phyloP scores from a whole-genome alignment of 305 asterid species.

The Fraxinus greggii region DNA sequence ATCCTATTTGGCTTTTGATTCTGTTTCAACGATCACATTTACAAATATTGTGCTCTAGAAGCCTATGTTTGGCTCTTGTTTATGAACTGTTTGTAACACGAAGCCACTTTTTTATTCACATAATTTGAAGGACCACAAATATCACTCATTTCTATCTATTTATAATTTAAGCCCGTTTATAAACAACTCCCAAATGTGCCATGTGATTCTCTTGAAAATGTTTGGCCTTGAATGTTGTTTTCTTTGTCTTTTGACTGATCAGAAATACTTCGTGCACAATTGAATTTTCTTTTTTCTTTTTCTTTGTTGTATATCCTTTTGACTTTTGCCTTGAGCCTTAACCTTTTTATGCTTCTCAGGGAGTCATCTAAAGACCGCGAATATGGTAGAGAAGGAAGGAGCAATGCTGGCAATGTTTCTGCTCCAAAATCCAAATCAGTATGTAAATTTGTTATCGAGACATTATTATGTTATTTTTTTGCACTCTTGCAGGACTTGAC shows the following conservation, averaged over 20 bases:
- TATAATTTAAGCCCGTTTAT: background rate
- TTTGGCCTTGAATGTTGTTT: background rate
- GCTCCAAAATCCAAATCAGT: slow-evolving; percentile 72
- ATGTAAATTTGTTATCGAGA: slow-evolving; percentile 47
- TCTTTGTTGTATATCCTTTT: background rate
- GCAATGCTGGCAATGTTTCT: slow-evolving; percentile 59
- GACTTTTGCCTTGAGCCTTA: background rate
- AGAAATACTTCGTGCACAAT: background rate
- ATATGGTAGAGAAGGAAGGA: slow-evolving; percentile 65
- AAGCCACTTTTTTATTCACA: background rate
- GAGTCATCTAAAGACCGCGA: slow-evolving; percentile 60
- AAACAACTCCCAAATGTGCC: background rate
- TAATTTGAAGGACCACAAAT: background rate
- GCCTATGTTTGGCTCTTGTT: background rate
- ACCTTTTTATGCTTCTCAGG: slow-evolving; percentile 26
- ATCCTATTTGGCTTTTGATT: background rate
- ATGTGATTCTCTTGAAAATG: background rate
- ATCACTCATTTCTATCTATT: background rate
- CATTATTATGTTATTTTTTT: slow-evolving; percentile 20
- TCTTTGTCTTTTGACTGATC: background rate
- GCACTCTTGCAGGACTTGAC: slow-evolving; percentile 27
- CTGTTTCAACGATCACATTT: background rate
- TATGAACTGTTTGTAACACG: background rate
- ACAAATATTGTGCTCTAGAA: background rate
- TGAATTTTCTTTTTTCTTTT: background rate